Evolutionary conservation across 2,329 filamentous ascomycete genomes (phyloP).

Genomic region (Fusarium newnesense): DNA sequence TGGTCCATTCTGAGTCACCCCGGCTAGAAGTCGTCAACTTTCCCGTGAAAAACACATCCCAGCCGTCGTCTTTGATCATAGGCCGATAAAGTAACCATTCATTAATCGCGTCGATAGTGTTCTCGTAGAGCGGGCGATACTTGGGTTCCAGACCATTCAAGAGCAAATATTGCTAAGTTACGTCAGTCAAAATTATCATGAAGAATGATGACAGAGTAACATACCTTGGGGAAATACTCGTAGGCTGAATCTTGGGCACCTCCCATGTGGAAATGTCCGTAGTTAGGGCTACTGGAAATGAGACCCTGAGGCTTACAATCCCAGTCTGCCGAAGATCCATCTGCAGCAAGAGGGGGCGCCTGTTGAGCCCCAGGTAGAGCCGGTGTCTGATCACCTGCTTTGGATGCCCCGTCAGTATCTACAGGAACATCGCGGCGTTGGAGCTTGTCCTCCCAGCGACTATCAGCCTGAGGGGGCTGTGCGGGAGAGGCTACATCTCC

Average conservation of each 20-base stretch:
- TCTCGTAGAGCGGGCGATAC: constrained; percentile 78
- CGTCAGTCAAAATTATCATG: constrained; percentile 31
- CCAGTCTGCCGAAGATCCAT: constrained; percentile 50
- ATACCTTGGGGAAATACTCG: constrained; percentile 74
- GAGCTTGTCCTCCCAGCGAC: constrained; percentile 36
- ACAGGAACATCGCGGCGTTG: constrained; percentile 18
- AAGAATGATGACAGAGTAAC: not conserved
- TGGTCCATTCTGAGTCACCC: constrained; percentile 51
- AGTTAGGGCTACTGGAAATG: constrained; percentile 55
- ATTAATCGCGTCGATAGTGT: constrained; percentile 73
- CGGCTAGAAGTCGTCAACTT: constrained; percentile 62
- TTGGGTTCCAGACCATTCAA: constrained; percentile 79
- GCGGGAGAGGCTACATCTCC: constrained; percentile 7
- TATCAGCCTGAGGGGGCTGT: constrained; percentile 26
- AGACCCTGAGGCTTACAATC: constrained; percentile 72
- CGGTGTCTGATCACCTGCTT: not conserved
- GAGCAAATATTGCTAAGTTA: constrained; percentile 72
- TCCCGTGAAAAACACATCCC: constrained; percentile 79
- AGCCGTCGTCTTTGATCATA: constrained; percentile 72
- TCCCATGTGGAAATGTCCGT: constrained; percentile 68
- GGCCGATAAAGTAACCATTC: constrained; percentile 82
- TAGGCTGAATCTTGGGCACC: constrained; percentile 77
- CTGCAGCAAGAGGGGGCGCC: constrained; percentile 48
- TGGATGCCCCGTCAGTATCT: not conserved
- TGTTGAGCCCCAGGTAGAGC: constrained; percentile 5